Conservation (phyloP, 495 filamentous ascomycete species). For the Hyaloscypha hepaticicola region DNA sequence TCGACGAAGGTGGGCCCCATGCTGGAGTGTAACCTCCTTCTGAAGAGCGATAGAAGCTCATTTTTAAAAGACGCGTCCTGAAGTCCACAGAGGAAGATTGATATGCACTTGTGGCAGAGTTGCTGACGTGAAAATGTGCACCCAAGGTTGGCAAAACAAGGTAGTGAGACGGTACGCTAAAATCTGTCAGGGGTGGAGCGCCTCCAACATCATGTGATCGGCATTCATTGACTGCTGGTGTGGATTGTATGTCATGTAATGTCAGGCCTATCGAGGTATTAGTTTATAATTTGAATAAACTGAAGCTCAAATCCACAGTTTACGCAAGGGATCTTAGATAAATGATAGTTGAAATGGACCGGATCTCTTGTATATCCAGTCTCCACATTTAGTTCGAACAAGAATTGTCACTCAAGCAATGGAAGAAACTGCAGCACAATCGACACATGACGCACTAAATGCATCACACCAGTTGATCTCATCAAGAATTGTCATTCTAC, state of each 20-base stretch:
- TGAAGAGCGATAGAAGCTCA: conserved; percentile 14
- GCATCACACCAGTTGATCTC: neutral
- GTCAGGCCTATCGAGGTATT: too few species aligned
- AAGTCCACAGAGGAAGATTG: neutral
- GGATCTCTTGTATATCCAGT: too few species aligned
- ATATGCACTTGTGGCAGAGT: neutral
- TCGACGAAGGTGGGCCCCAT: conserved; percentile 9
- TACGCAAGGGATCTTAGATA: too few species aligned
- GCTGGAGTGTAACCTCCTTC: neutral
- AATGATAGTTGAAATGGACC: too few species aligned
- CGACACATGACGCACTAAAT: too few species aligned
- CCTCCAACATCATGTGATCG: neutral
- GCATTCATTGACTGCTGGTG: too few species aligned
- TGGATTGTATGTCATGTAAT: too few species aligned
- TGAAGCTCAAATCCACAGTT: too few species aligned
- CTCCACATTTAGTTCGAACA: too few species aligned
- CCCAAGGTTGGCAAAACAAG: neutral
- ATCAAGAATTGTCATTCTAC: conserved; percentile 2
- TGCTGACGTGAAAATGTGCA: neutral
- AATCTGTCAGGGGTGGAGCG: neutral
- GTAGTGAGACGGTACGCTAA: neutral
- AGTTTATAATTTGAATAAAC: too few species aligned
- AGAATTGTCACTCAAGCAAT: too few species aligned
- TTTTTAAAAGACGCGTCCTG: neutral
- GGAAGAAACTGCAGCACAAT: too few species aligned